phyloP scores from a whole-genome alignment of 2,329 filamentous ascomycete species.

The Bipolaris gigantea region DNA sequence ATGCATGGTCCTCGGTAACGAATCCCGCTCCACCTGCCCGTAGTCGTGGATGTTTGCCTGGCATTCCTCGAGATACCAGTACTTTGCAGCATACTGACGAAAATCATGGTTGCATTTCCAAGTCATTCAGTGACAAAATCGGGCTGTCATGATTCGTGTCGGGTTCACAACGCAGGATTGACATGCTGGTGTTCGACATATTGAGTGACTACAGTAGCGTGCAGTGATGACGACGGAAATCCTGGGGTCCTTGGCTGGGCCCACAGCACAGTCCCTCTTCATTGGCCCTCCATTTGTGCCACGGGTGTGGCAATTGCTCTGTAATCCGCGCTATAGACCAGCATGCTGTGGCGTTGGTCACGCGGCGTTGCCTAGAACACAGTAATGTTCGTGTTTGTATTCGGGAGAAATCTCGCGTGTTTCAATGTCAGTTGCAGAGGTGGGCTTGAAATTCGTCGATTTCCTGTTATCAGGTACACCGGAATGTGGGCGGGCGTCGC shows the following conservation, averaged over 20 bases:
- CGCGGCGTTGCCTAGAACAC: not conserved
- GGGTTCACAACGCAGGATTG: not conserved
- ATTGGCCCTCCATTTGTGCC: not conserved
- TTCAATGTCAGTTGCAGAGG: not conserved
- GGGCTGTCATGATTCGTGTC: not conserved
- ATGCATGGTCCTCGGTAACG: slow-evolving; percentile 1
- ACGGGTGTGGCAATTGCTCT: not conserved
- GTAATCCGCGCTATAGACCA: slow-evolving; percentile 1
- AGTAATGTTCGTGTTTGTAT: not conserved
- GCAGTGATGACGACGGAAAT: slow-evolving; percentile 2
- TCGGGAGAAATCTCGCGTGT: not conserved
- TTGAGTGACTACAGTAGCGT: not conserved
- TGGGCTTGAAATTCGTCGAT: not conserved
- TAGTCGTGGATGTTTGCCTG: not conserved
- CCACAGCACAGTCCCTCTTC: not conserved
- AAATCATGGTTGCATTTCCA: not conserved
- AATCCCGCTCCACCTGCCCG: not conserved
- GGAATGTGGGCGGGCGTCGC: not conserved
- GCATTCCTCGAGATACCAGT: not conserved
- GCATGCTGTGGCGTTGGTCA: not conserved
- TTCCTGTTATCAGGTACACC: not conserved
- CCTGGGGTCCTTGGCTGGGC: not conserved
- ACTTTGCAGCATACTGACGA: not conserved
- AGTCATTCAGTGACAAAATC: not conserved
- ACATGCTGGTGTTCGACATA: not conserved